Conservation (phyloP, 108 stramenopile species). For the Cyclotella distinguenda region DNA sequence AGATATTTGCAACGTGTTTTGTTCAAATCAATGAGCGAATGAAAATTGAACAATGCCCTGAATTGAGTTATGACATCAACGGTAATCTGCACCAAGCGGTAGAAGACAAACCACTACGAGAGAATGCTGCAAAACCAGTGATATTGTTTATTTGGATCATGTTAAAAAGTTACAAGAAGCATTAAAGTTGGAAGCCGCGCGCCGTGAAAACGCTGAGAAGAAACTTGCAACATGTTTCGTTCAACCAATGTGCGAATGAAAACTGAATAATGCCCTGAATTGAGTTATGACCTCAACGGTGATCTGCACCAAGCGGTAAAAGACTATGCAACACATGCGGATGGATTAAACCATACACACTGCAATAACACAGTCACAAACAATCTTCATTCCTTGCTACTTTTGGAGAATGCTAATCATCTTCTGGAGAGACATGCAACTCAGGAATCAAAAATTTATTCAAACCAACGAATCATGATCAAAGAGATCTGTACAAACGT, state of each 20-base stretch:
- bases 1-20: too few species aligned
- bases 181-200: neutral
- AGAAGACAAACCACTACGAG: neutral
- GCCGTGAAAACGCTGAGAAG: too few species aligned
- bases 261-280: neutral
- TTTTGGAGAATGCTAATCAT: neutral
- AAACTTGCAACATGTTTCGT: neutral
- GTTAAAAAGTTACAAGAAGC: conserved; percentile 1
- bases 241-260: neutral
- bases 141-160: conserved; percentile 4
- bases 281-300: neutral
- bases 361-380: neutral
- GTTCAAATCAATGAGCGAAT: neutral
- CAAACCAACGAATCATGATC: neutral
- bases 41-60: neutral
- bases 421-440: neutral
- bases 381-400: neutral
- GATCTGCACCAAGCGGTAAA: too few species aligned
- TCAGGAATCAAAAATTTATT: neutral
- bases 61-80: neutral
- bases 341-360: too few species aligned
- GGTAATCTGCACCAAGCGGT: too few species aligned
- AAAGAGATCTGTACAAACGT: neutral
- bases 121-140: neutral
- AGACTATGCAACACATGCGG: too few species aligned